phyloP scores from a whole-genome alignment of 2,329 filamentous ascomycete species.

The Byssochlamys sp. region DNA sequence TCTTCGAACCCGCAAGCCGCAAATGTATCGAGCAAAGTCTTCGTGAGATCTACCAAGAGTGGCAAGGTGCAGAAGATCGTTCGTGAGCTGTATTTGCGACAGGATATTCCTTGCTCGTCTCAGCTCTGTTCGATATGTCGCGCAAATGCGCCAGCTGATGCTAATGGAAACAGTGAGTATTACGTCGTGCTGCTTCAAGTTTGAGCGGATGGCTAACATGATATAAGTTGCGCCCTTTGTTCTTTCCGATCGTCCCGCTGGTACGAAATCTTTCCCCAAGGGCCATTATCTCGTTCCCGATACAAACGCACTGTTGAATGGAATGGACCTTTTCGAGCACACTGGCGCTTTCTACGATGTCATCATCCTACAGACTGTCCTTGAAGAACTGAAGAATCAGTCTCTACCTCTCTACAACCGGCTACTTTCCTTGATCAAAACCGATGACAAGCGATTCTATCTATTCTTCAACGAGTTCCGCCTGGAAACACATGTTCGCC shows the following conservation, averaged over 20 bases:
- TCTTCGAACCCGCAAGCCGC: constrained; percentile 48
- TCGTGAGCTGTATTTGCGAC: constrained; percentile 85
- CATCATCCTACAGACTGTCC: constrained; percentile 87
- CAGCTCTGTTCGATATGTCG: constrained; percentile 72
- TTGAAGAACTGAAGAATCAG: constrained; percentile 89
- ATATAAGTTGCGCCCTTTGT: constrained; percentile 65
- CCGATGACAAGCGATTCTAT: constrained; percentile 93
- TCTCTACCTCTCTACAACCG: constrained; percentile 93
- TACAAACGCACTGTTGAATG: constrained; percentile 88
- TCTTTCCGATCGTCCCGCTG: constrained; percentile 77
- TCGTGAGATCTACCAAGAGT: constrained; percentile 84
- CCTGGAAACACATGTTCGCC: constrained; percentile 73
- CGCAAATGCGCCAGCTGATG: constrained; percentile 65
- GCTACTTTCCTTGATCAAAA: constrained; percentile 79
- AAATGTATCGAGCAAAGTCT: constrained; percentile 89
- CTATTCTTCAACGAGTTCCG: constrained; percentile 99
- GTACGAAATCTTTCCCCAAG: constrained; percentile 68
- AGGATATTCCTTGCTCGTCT: constrained; percentile 95
- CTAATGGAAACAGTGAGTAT: constrained; percentile 60
- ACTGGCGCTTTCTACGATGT: constrained; percentile 89
- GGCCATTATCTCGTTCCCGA: constrained; percentile 94
- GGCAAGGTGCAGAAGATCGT: constrained; percentile 99
- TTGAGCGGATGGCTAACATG: constrained; percentile 10
- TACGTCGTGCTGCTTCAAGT: neutral
- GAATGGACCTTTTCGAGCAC: constrained; percentile 95